Conservation (phyloP, 768 basidiomycete genomes). For the Amylocystis lapponica region DNA sequence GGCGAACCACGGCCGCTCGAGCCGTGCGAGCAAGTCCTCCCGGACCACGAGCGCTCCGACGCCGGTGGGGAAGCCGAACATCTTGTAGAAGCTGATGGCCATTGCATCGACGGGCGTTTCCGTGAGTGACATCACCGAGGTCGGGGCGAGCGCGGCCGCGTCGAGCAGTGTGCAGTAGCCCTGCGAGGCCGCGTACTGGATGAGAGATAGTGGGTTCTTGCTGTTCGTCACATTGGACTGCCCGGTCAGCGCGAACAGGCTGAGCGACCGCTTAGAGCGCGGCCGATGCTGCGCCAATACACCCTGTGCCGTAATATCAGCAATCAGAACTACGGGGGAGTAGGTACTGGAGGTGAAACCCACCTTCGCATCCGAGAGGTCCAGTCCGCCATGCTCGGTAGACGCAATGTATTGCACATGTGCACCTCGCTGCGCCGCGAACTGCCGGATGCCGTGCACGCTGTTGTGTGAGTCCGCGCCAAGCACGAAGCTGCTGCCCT, state of each 20-base stretch:
- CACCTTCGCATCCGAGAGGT: conserved; percentile 56
- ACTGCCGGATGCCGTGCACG: conserved; percentile 77
- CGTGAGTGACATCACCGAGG: conserved; percentile 59
- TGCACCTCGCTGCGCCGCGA: conserved; percentile 51
- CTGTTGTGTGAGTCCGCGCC: conserved; percentile 80
- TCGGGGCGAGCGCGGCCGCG: conserved; percentile 75
- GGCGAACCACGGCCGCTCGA: conserved; percentile 78
- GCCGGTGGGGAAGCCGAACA: conserved; percentile 86
- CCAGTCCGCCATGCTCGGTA: conserved; percentile 59
- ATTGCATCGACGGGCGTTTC: conserved; percentile 73
- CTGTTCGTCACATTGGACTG: conserved; percentile 80
- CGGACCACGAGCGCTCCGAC: conserved; percentile 76
- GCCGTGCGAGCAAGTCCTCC: conserved; percentile 53
- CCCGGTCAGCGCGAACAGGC: conserved; percentile 70
- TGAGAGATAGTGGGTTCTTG: conserved; percentile 62
- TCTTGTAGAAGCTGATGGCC: conserved; percentile 84
- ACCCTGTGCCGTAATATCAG: conserved; percentile 35
- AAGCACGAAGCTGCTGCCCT: conserved; percentile 57
- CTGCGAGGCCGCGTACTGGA: conserved; percentile 56
- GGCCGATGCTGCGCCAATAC: conserved; percentile 49
- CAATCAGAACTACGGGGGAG: background rate
- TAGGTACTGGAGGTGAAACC: conserved; percentile 2
- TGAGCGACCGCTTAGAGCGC: conserved; percentile 38
- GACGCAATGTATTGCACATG: conserved; percentile 60
- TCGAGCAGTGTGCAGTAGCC: conserved; percentile 78